These are phyloP conservation scores for Aurantiochytrium sp. DNA, from an alignment of 108 stramenopile genomes.

Conservation along the genomic window DNA sequence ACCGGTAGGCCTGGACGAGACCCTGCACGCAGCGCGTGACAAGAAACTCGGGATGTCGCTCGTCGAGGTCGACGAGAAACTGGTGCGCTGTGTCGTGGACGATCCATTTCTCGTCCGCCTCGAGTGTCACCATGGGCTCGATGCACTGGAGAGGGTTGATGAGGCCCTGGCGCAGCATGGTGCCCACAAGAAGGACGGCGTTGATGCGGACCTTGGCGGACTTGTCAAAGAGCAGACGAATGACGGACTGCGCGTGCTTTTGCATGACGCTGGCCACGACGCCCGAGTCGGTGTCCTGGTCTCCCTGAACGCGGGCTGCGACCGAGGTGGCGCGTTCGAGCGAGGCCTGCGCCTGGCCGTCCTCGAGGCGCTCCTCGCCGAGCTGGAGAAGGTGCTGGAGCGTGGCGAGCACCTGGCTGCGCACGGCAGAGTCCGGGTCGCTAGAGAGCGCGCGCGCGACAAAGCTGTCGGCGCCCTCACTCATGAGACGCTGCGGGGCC, in stretches of 20 bases:
- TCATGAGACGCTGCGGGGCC: not conserved
- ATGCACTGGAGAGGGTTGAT: not conserved
- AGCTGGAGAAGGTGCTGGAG: not conserved
- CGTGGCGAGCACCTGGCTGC: not conserved
- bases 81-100: not conserved
- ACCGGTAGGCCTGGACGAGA: not conserved
- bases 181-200: not conserved
- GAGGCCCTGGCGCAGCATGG: conserved; percentile 14
- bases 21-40: not conserved
- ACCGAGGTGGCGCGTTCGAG: not conserved
- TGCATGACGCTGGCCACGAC: not conserved
- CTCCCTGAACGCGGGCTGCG: not conserved
- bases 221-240: not conserved
- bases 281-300: not conserved
- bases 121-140: conserved; percentile 9
- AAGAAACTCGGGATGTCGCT: conserved; percentile 29
- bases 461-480: not conserved
- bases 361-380: not conserved
- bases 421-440: not conserved
- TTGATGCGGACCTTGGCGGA: conserved; percentile 2
- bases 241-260: not conserved
- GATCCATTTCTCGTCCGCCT: not conserved
- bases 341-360: not conserved
- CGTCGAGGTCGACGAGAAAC: not conserved
- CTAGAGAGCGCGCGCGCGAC: not conserved